A percentile compares a stretch with the other conserved stretches of the same genome.
These are phyloP conservation scores for Pichia cactophila DNA, from an alignment of 1,139 yeast genomes.

Conservation along the genomic window DNA sequence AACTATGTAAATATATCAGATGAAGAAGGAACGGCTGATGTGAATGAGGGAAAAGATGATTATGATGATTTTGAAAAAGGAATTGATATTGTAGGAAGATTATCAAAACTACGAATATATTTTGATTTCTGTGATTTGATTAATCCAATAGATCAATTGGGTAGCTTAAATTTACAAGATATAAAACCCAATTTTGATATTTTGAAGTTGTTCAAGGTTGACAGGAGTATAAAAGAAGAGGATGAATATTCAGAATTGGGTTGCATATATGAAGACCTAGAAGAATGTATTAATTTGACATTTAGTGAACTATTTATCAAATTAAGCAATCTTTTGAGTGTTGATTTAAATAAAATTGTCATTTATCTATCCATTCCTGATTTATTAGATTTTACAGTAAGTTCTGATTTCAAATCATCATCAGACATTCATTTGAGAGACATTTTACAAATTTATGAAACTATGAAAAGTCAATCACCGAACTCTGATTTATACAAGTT, in stretches of 20 bases:
- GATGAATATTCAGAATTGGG: constrained; percentile 18
- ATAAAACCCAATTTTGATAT: constrained; percentile 14
- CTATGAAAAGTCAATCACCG: constrained; percentile 22
- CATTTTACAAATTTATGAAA: constrained; percentile 30
- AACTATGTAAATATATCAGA: not conserved
- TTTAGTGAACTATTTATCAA: constrained; percentile 18
- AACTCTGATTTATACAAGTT: constrained; percentile 10
- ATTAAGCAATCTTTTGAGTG: constrained; percentile 20
- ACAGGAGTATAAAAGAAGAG: constrained; percentile 19
- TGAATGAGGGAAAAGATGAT: not conserved
- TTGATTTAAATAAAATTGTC: not conserved
- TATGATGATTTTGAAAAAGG: constrained; percentile 5
- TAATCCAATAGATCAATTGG: not conserved
- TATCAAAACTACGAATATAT: constrained; percentile 19
- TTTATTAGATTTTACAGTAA: constrained; percentile 29
- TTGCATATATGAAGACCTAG: constrained; percentile 17
- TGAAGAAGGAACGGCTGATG: not conserved
- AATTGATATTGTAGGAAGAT: not conserved
- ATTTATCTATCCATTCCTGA: constrained; percentile 29
- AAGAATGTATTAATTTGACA: constrained; percentile 22
- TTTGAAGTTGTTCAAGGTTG: constrained; percentile 17
- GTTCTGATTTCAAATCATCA: constrained; percentile 37
- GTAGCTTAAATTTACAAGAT: not conserved
- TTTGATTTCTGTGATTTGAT: constrained; percentile 21
- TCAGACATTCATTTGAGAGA: constrained; percentile 31